Evolutionary conservation across 1,284 basidiomycete species (phyloP), one percentile per base, ranked within the genome.

Genomic region (Puccinia horiana): DNA sequence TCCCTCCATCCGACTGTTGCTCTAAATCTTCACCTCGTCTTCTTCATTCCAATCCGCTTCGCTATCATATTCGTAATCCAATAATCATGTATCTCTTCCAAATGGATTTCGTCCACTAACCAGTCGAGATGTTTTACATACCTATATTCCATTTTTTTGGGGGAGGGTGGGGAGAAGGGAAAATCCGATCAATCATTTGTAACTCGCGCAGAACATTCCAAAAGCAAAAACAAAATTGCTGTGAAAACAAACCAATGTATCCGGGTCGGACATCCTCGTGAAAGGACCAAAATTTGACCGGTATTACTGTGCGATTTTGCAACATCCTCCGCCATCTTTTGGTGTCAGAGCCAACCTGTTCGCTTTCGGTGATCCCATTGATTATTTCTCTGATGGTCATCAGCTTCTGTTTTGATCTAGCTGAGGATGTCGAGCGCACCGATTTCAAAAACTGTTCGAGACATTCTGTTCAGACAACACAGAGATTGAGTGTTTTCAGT

Each of bases 91-190:
- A 85, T 95, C 94, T 83, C 90, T 89, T 3, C 89, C 90, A 83
- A 94, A 91, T 0, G 94, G 93, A 44, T 89, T 90, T n/a, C 94
- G 90, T 11, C 92, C 91, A 1, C 92, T 91, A 81, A 95, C 90
- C 75, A 90, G 87, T 20, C 88, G 88, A 32, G 93, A 93, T 83
- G 89, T 90, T 74, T 92, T 91, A 14, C 93, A 94, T 95, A 37
- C 88, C 87, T 88, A 82, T n/a, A 61, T 26, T 42, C 8, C 63
- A 42, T 29, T 58, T 32, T 35, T 35, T 29, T 44, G 47, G 32
- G 3, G 32, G 56, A 8, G 47, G n/a, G 26, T 35, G 2, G 20
- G 47, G 32, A 18, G 32, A 75, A 8, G 47, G n/a, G 26, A 18
- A 26, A 47, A 26, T 11, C 12, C 26, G 16, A 52, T 54, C 16